phyloP scores from a whole-genome alignment of 2,329 filamentous ascomycete genomes.

The Penicillium psychrosexuale region DNA sequence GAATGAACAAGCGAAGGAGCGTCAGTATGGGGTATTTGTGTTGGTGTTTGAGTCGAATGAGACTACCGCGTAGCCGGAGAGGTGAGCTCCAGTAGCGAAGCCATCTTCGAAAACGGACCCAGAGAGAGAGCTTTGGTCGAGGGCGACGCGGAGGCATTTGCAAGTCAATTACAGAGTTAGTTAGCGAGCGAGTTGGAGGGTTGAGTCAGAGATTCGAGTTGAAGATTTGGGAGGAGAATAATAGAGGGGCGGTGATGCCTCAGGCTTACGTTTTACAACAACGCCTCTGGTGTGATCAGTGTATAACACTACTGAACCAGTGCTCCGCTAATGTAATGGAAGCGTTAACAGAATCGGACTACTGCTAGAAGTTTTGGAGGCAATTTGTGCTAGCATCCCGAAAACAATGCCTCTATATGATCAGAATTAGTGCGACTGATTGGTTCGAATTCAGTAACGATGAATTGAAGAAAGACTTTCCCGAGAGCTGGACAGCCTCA shows the following conservation, averaged over 20 bases:
- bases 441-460: too few relatives aligned
- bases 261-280: background rate
- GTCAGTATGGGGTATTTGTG: conserved; percentile 19
- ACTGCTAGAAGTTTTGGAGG: too few relatives aligned
- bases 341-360: too few relatives aligned
- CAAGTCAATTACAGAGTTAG: background rate
- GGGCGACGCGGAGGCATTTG: background rate
- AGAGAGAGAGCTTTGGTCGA: background rate
- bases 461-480: too few relatives aligned
- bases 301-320: too few relatives aligned
- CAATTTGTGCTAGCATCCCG: too few relatives aligned
- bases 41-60: conserved; percentile 17
- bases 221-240: background rate
- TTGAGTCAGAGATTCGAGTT: background rate
- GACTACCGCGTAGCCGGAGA: conserved; percentile 20
- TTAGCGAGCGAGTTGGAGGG: background rate
- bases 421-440: too few relatives aligned
- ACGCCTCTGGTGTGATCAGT: too few relatives aligned
- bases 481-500: too few relatives aligned
- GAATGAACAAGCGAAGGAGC: conserved; percentile 23
- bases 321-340: too few relatives aligned
- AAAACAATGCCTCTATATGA: too few relatives aligned
- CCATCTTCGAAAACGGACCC: background rate
- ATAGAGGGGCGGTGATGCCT: background rate
- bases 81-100: conserved; percentile 7